Base-by-base conservation (phyloP, 441 rosid species). In the Omphalea diandra region DNA sequence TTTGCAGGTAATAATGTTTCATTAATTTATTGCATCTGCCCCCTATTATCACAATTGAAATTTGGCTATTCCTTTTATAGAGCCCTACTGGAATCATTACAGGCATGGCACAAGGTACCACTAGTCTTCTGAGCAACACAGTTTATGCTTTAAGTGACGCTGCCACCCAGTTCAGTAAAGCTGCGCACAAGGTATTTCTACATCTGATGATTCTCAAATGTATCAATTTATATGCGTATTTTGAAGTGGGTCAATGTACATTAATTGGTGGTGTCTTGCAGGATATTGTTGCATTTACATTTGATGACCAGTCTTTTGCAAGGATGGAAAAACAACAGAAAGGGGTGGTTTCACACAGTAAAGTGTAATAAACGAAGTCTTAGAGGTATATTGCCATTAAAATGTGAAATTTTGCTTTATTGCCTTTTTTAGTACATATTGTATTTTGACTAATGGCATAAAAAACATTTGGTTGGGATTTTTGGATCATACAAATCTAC, bases 281-380 rank as follows among this genome's bases (percentile, higher is more conserved):
- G 99, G 98, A 97, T 49, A 90, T 95, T 70, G 95, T 95, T 77
- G 97, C 98, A 64, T 88, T 95, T 78, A 89, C 99, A 60, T 90
- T 93, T 82, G 96, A 87, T 76, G 98, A 95, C 76, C 94, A 89
- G 75, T 86, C 90, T 77, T 91, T 87, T 79, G 89, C 87, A 69
- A 93, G 90, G 73, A 85, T 87, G 86, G 94, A 89, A 82, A 90
- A 83, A 71, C 95, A 85, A 52, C 88, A 85, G 74, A 80, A 84
- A 78, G 92, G 94, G 55, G 94, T 76, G 66, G 79, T 84, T 75
- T 90, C 93, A 12, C 97, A 87, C 68, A 88, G 96, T 80, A 88
- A 89, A 81, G 99, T 62, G 91, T 95, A 55, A 89, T 95, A 76
- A 90, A 87, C 67, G 99, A 90, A 87, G 94, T 95, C 60, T 83